Evolutionary conservation across 169 alveolate genomes (phyloP).

Genomic region (Plasmodium blacklocki): DNA sequence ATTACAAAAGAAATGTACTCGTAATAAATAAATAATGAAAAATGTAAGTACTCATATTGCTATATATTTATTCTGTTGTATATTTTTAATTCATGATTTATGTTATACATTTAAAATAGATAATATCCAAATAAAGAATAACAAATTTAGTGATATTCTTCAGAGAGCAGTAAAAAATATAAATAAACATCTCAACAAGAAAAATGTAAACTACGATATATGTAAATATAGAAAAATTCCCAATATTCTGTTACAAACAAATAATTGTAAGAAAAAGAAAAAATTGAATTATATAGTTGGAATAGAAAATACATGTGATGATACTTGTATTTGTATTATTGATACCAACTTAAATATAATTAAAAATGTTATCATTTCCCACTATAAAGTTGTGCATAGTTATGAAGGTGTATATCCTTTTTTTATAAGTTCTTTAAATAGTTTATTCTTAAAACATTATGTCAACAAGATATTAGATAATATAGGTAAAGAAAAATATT

Average conservation of each 20-base stretch:
- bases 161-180: slow-evolving; percentile 54
- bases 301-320: slow-evolving; percentile 75
- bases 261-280: slow-evolving; percentile 28
- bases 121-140: slow-evolving; percentile 33
- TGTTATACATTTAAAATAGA: slow-evolving; percentile 50
- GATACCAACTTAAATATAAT: slow-evolving; percentile 54
- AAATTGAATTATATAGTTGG: slow-evolving; percentile 57
- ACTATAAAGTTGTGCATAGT: slow-evolving; percentile 61
- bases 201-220: slow-evolving; percentile 19
- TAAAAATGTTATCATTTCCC: slow-evolving; percentile 58
- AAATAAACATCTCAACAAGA: slow-evolving; percentile 26
- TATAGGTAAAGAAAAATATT: slow-evolving; percentile 33
- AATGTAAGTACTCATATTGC: slow-evolving; percentile 23
- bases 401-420: slow-evolving; percentile 73
- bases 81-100: slow-evolving; percentile 4
- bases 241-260: slow-evolving; percentile 33
- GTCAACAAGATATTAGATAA: slow-evolving; percentile 38
- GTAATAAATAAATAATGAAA: slow-evolving; percentile 38
- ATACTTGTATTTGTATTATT: slow-evolving; percentile 58
- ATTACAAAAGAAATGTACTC: slow-evolving; percentile 16
- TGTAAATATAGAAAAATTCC: slow-evolving; percentile 71
- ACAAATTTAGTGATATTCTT: slow-evolving; percentile 39
- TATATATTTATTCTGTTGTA: slow-evolving; percentile 8
- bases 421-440: slow-evolving; percentile 59
- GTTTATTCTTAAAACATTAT: slow-evolving; percentile 43